A percentile compares a stretch with the other conserved stretches of the same genome.
phyloP scores from a whole-genome alignment of 2,329 filamentous ascomycete species.

The Paecilomyces variotii region DNA sequence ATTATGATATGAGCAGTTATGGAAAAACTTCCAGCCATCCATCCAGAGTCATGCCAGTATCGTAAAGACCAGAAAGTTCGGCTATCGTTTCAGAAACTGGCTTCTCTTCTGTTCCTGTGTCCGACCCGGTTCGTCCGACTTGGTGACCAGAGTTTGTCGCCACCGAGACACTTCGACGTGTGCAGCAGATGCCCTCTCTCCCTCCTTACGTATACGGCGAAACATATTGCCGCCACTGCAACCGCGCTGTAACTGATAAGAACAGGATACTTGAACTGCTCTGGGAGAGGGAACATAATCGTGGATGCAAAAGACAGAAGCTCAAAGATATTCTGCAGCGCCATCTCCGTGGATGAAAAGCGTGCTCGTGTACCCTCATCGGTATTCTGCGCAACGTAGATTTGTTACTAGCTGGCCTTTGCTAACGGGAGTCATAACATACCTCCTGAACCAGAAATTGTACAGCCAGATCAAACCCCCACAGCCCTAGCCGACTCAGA shows the following conservation, averaged over 20 bases:
- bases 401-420: neutral
- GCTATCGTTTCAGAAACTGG: neutral
- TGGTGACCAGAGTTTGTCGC: neutral
- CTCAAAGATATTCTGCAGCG: constrained; percentile 63
- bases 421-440: constrained; percentile 4
- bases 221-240: constrained; percentile 27
- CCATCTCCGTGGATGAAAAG: constrained; percentile 62
- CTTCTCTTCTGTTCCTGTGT: neutral
- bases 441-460: constrained; percentile 57
- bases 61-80: neutral
- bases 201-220: constrained; percentile 49
- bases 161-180: constrained; percentile 17
- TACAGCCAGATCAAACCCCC: constrained; percentile 54
- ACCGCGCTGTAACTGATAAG: constrained; percentile 45
- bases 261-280: constrained; percentile 58
- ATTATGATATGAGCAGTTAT: constrained; percentile 19
- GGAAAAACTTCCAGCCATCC: neutral
- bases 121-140: neutral
- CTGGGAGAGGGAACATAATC: constrained; percentile 54
- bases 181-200: constrained; percentile 56
- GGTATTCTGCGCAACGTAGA: constrained; percentile 38
- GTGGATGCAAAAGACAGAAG: constrained; percentile 59
- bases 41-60: neutral
- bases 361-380: constrained; percentile 51
- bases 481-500: constrained; percentile 52